Percentiles rank a stretch among this genome's conserved stretches.
Evolutionary conservation across 1,284 basidiomycete species (phyloP).

Genomic region (Malassezia furfur): DNA sequence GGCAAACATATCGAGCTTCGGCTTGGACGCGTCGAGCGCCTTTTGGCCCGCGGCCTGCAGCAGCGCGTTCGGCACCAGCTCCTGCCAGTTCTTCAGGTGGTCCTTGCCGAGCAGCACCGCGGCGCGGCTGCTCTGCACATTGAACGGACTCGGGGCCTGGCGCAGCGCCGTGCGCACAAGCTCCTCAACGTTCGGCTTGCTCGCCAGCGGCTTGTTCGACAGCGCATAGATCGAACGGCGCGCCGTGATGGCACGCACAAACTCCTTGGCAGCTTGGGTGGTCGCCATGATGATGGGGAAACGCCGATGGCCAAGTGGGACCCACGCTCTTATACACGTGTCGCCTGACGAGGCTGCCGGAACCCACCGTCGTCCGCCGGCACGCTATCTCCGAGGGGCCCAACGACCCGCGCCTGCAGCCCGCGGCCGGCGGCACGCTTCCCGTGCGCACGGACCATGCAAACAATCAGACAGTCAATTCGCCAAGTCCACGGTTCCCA

Average conservation of each 20-base stretch:
- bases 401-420: too few relatives aligned
- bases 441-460: too few relatives aligned
- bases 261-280: constrained; percentile 10
- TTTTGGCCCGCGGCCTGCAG: constrained; percentile 27
- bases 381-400: too few relatives aligned
- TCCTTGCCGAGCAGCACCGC: constrained; percentile 50
- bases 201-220: constrained; percentile 46
- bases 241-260: constrained; percentile 24
- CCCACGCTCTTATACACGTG: too few relatives aligned
- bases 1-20: constrained; percentile 48
- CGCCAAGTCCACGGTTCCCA: too few relatives aligned
- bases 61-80: constrained; percentile 42
- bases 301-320: too few relatives aligned
- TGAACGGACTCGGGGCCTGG: constrained; percentile 50
- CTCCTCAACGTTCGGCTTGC: constrained; percentile 46
- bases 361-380: too few relatives aligned
- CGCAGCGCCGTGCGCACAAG: constrained; percentile 50
- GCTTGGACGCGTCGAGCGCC: constrained; percentile 19
- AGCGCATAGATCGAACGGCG: constrained; percentile 52
- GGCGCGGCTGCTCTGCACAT: constrained; percentile 51
- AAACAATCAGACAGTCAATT: too few relatives aligned
- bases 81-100: constrained; percentile 50
- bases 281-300: neutral
- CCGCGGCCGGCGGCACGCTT: too few relatives aligned
- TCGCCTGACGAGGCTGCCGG: too few relatives aligned